phyloP scores from a whole-genome alignment of 257 asterid genomes.

The Linderniella brevidens region DNA sequence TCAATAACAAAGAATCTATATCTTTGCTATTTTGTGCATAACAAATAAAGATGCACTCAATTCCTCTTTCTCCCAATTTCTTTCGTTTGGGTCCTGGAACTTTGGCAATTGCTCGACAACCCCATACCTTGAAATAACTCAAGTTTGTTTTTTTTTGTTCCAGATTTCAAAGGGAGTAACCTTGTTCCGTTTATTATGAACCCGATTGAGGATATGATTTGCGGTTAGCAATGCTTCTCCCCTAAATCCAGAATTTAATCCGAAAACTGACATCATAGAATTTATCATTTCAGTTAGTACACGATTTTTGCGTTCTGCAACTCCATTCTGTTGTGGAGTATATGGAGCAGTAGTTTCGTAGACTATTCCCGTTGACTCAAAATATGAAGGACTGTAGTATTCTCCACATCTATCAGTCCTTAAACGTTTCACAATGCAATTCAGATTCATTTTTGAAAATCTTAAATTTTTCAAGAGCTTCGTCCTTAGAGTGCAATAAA shows the following conservation, averaged over 20 bases:
- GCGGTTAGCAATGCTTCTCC: background rate
- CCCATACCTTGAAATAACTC: background rate
- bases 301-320: slow-evolving; percentile 1
- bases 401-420: too few species aligned
- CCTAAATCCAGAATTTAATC: background rate
- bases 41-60: background rate
- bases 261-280: background rate
- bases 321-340: background rate
- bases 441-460: too few species aligned
- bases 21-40: background rate
- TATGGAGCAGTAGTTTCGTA: background rate
- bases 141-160: background rate
- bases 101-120: background rate
- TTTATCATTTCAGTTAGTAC: background rate
- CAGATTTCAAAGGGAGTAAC: background rate
- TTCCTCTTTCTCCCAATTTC: background rate
- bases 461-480: too few species aligned
- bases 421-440: too few species aligned
- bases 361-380: background rate
- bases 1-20: background rate
- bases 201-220: background rate
- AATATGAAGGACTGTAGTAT: too few species aligned
- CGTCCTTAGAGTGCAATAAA: too few species aligned
- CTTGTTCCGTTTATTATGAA: slow-evolving; percentile 3
- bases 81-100: background rate